Evolutionary conservation across 805 yeast genomes (phyloP).

Genomic region (Henningerozyma blattae): DNA sequence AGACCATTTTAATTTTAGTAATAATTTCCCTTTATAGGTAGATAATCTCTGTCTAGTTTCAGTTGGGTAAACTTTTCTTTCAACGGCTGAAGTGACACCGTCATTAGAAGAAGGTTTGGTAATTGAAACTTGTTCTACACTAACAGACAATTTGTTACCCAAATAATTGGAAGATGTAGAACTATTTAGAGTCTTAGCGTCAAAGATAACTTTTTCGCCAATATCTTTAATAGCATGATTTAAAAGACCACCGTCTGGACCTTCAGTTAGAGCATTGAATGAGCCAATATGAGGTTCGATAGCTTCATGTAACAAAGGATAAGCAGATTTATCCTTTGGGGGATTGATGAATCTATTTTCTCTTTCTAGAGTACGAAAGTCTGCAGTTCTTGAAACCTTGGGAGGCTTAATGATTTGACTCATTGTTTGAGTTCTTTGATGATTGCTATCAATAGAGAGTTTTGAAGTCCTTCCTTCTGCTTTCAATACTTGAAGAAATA

Average conservation of each 20-base stretch:
- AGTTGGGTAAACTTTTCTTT: slow-evolving; percentile 70
- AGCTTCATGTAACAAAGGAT: slow-evolving; percentile 75
- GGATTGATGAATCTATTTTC: slow-evolving; percentile 80
- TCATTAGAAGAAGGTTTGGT: slow-evolving; percentile 55
- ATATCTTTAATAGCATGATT: slow-evolving; percentile 82
- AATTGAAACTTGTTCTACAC: slow-evolving; percentile 83
- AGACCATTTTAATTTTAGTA: slow-evolving; percentile 71
- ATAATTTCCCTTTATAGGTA: slow-evolving; percentile 66
- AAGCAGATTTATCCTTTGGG: slow-evolving; percentile 74
- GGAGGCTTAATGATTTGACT: slow-evolving; percentile 22
- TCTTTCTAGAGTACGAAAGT: slow-evolving; percentile 66
- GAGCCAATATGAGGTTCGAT: slow-evolving; percentile 94
- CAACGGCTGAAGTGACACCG: slow-evolving; percentile 55
- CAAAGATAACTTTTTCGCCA: slow-evolving; percentile 77
- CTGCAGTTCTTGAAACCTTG: slow-evolving; percentile 27
- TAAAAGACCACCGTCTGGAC: slow-evolving; percentile 72
- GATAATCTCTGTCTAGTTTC: slow-evolving; percentile 86
- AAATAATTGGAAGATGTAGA: slow-evolving; percentile 40
- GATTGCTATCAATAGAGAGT: no score
- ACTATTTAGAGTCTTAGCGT: slow-evolving; percentile 30
- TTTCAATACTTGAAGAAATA: no score
- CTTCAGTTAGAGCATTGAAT: slow-evolving; percentile 88
- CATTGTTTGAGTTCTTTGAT: no score
- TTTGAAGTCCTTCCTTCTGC: no score
- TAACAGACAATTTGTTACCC: slow-evolving; percentile 75